Conservation (phyloP, 345 rosid species). For the Aegle marmelos region DNA sequence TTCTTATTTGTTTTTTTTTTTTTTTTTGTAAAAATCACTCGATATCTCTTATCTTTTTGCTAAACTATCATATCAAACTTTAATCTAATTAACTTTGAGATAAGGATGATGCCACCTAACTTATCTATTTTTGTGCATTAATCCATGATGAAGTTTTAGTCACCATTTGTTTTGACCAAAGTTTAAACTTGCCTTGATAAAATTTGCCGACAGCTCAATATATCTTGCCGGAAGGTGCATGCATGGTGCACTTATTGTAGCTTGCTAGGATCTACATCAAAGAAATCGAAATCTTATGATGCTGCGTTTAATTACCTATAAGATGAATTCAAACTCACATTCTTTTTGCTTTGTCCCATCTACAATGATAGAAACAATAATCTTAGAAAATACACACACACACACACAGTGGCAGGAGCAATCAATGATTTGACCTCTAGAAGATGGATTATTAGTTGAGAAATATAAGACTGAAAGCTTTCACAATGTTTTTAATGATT, state of each 20-base stretch:
- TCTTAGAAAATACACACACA: neutral
- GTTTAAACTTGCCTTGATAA: neutral
- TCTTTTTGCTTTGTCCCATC: neutral
- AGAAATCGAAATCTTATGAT: neutral
- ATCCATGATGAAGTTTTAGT: neutral
- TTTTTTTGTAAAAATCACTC: no score
- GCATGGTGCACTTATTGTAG: neutral
- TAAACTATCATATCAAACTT: slow-evolving; percentile 10
- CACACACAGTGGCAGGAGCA: neutral
- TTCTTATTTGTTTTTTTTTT: no score
- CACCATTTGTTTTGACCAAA: neutral
- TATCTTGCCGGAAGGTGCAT: neutral
- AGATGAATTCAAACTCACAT: neutral
- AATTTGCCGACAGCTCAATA: slow-evolving; percentile 2
- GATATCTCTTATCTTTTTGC: neutral
- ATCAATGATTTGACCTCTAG: neutral
- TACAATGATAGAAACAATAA: neutral
- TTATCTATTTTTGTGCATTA: neutral
- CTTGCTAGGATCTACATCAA: neutral
- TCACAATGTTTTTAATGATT: neutral
- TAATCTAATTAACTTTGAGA: no score
- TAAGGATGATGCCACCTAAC: neutral
- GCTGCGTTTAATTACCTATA: neutral
- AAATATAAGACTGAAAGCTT: neutral
- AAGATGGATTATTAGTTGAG: neutral